phyloP scores from a whole-genome alignment of 208 protist species.

The Crithidia expoeki region DNA sequence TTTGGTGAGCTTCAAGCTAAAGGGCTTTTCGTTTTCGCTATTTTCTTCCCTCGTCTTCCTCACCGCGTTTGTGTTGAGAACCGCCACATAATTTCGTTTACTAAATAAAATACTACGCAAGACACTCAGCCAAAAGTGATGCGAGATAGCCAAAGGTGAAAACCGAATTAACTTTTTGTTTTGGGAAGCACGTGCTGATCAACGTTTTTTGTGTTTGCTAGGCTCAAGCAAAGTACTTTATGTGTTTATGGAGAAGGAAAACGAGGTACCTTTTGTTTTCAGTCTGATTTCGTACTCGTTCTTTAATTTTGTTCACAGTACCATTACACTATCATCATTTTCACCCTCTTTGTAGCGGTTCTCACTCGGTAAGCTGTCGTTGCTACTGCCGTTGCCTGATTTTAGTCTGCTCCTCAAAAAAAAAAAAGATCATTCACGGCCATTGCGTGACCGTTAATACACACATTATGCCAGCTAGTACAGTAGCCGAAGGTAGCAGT shows the following conservation, averaged over 20 bases:
- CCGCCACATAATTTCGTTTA: too few species aligned
- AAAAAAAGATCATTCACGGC: neutral
- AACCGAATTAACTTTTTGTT: neutral
- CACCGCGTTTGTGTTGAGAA: neutral
- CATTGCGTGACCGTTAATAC: slow-evolving; percentile 5
- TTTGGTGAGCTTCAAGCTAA: too few species aligned
- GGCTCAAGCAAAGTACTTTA: too few species aligned
- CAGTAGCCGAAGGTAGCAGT: slow-evolving; percentile 13
- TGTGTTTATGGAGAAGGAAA: too few species aligned
- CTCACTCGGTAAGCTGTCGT: neutral
- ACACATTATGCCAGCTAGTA: slow-evolving; percentile 17
- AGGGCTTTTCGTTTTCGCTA: slow-evolving; percentile 3
- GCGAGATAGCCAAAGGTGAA: too few species aligned
- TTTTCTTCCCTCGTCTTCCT: neutral
- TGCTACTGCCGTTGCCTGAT: neutral
- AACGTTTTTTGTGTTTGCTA: slow-evolving; percentile 2
- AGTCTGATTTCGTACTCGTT: neutral
- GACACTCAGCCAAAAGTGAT: too few species aligned
- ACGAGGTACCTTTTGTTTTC: too few species aligned
- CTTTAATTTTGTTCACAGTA: slow-evolving; percentile 16
- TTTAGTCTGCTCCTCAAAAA: too few species aligned
- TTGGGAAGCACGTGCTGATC: neutral
- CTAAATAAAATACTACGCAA: too few species aligned
- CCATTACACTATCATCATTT: slow-evolving; percentile 1
- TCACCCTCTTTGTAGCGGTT: neutral